Percentiles rank a stretch among this genome's conserved stretches.
Conservation (phyloP, 2,329 filamentous ascomycete species). For the Ophiosphaerella korrae region DNA sequence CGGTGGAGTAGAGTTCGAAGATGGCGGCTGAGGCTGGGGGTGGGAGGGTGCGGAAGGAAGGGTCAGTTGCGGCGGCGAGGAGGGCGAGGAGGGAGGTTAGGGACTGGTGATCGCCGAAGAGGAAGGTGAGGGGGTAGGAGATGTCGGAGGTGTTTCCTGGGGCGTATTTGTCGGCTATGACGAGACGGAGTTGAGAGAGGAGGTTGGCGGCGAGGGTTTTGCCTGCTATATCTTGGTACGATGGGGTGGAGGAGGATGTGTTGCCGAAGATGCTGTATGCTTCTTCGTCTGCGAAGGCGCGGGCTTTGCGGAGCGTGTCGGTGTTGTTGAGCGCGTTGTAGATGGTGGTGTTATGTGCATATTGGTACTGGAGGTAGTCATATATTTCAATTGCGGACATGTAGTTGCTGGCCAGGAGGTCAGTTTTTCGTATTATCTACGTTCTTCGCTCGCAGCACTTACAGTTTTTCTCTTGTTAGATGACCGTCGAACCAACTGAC, state of each 20-base stretch:
- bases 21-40: slow-evolving; percentile 41
- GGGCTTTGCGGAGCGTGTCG: slow-evolving; percentile 33
- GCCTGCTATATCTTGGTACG: slow-evolving; percentile 35
- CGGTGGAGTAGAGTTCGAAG: slow-evolving; percentile 54
- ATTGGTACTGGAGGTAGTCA: slow-evolving; percentile 62
- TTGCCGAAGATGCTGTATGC: slow-evolving; percentile 52
- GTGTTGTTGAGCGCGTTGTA: slow-evolving; percentile 37
- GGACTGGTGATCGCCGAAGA: slow-evolving; percentile 42
- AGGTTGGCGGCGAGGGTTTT: slow-evolving; percentile 37
- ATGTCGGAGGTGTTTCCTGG: slow-evolving; percentile 25
- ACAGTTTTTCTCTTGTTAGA: slow-evolving; percentile 41
- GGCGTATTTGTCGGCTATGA: slow-evolving; percentile 16
- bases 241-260: slow-evolving; percentile 32
- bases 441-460: slow-evolving; percentile 7
- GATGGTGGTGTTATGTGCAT: slow-evolving; percentile 56
- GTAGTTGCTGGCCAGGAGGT: slow-evolving; percentile 49
- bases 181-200: slow-evolving; percentile 27
- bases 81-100: slow-evolving; percentile 41
- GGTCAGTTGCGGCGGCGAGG: slow-evolving; percentile 24
- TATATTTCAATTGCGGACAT: slow-evolving; percentile 59
- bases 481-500: slow-evolving; percentile 50
- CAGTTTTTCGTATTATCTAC: neutral
- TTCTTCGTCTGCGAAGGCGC: slow-evolving; percentile 56
- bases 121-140: slow-evolving; percentile 51
- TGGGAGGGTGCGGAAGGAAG: slow-evolving; percentile 31